Percentiles rank a stretch among this genome's conserved stretches.
These are phyloP conservation scores for Diophrys sp. DNA, from an alignment of 73 alveolate species.

Conservation along the genomic window DNA sequence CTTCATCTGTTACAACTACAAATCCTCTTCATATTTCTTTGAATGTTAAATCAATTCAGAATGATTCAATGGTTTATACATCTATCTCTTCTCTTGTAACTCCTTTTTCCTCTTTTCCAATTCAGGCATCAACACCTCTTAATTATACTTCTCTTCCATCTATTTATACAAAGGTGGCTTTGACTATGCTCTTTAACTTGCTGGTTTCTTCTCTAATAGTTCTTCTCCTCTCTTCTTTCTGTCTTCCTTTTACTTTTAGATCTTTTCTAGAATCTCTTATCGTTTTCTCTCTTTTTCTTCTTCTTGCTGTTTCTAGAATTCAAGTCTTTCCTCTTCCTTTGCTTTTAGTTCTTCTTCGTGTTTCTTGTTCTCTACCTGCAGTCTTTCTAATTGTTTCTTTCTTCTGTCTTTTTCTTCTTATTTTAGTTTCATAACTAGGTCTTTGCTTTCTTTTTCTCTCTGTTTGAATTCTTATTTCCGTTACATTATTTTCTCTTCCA, in stretches of 20 bases:
- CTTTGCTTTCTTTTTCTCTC: too few species aligned
- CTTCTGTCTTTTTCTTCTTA: too few species aligned
- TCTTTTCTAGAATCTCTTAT: neutral
- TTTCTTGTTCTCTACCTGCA: too few species aligned
- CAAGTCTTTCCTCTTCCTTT: neutral
- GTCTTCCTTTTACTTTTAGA: neutral
- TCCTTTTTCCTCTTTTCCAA: conserved; percentile 53
- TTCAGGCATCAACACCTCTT: conserved; percentile 63
- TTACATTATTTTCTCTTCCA: too few species aligned
- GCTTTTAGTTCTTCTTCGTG: neutral
- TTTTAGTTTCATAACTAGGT: too few species aligned
- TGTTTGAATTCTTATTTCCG: too few species aligned
- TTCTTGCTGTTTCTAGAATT: neutral
- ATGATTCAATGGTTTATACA: conserved; percentile 35
- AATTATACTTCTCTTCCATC: conserved; percentile 38
- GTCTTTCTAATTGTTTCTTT: too few species aligned
- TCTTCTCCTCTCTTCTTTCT: neutral
- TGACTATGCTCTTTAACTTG: neutral
- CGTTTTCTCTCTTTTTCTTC: too few species aligned
- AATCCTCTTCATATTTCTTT: conserved; percentile 23
- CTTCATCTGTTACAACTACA: conserved; percentile 1
- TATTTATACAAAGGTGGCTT: conserved; percentile 28
- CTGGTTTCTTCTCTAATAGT: neutral
- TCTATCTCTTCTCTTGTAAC: conserved; percentile 35
- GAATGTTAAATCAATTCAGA: conserved; percentile 8